Evolutionary conservation across 2,329 filamentous ascomycete genomes (phyloP).

Genomic region (Furcasterigmium sp.): DNA sequence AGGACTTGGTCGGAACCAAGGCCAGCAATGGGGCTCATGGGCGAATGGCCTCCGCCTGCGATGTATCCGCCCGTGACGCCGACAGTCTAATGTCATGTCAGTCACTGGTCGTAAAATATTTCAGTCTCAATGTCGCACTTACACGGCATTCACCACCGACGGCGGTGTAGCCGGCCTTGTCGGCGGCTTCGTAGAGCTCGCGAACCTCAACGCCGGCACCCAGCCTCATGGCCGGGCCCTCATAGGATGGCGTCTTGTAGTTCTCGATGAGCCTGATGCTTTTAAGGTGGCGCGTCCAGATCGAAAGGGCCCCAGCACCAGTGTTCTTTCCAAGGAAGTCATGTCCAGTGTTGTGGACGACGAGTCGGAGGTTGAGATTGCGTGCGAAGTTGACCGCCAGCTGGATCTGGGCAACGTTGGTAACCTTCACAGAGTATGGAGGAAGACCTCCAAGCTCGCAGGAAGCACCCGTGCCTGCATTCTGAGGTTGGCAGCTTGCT

Average conservation of each 20-base stretch:
- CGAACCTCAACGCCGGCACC: conserved; percentile 48
- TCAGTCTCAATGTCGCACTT: no score
- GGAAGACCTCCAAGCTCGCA: conserved; percentile 37
- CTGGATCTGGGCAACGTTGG: conserved; percentile 38
- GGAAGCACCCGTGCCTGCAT: conserved; percentile 17
- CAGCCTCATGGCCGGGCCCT: conserved; percentile 46
- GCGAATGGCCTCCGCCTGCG: conserved; percentile 42
- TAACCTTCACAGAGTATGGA: conserved; percentile 33
- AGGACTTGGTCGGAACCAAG: conserved; percentile 43
- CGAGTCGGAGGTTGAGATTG: conserved; percentile 40
- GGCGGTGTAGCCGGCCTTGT: conserved; percentile 38
- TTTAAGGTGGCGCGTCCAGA: conserved; percentile 45
- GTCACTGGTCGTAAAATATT: no score
- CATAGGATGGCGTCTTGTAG: conserved; percentile 21
- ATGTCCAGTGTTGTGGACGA: conserved; percentile 49
- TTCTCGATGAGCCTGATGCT: conserved; percentile 17
- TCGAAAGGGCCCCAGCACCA: conserved; percentile 39
- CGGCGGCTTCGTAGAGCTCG: conserved; percentile 46
- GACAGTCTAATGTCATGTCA: no score
- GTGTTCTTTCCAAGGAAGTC: conserved; percentile 48
- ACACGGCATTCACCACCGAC: conserved; percentile 51
- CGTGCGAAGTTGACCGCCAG: conserved; percentile 40
- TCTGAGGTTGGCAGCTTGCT: conserved; percentile 26
- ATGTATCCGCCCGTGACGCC: conserved; percentile 21
- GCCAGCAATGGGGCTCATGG: conserved; percentile 36